A percentile compares a stretch with the other conserved stretches of the same genome.
phyloP scores from a whole-genome alignment of 2,329 filamentous ascomycete species.

The Fusarium sp. region DNA sequence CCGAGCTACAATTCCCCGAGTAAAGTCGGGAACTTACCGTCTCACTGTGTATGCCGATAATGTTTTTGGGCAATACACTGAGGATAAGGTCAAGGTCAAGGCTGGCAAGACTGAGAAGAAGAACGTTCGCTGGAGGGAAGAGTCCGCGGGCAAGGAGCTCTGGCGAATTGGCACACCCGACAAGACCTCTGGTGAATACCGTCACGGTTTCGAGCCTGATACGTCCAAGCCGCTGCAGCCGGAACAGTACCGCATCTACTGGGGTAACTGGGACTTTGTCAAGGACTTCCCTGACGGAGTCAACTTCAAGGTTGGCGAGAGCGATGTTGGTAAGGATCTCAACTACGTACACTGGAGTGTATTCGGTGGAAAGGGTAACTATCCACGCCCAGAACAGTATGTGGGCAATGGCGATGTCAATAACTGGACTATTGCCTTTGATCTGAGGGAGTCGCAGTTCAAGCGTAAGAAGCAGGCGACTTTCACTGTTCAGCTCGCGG shows the following conservation, averaged over 20 bases:
- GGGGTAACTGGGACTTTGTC: conserved; percentile 70
- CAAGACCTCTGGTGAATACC: conserved; percentile 71
- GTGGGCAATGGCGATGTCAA: conserved; percentile 62
- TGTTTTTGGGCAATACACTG: conserved; percentile 70
- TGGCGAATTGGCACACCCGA: conserved; percentile 75
- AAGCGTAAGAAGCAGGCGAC: conserved; percentile 62
- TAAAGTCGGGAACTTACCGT: conserved; percentile 71
- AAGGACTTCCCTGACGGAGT: conserved; percentile 71
- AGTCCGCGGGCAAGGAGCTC: conserved; percentile 69
- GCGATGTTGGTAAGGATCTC: conserved; percentile 62
- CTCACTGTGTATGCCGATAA: conserved; percentile 73
- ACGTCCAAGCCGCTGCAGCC: conserved; percentile 63
- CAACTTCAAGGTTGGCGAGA: conserved; percentile 68
- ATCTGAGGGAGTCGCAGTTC: conserved; percentile 59
- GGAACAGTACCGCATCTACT: conserved; percentile 73
- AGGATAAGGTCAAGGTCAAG: conserved; percentile 63
- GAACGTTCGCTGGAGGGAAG: conserved; percentile 64
- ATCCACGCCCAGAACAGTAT: conserved; percentile 58
- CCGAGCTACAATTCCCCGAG: conserved; percentile 64
- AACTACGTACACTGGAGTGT: conserved; percentile 77
- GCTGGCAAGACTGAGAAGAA: conserved; percentile 55
- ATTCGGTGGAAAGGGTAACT: conserved; percentile 69
- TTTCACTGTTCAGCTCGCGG: conserved; percentile 73
- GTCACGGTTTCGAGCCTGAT: conserved; percentile 67
- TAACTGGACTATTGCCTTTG: conserved; percentile 71